Conservation (phyloP, 176 grass and related monocot species). For the Secale cereale region DNA sequence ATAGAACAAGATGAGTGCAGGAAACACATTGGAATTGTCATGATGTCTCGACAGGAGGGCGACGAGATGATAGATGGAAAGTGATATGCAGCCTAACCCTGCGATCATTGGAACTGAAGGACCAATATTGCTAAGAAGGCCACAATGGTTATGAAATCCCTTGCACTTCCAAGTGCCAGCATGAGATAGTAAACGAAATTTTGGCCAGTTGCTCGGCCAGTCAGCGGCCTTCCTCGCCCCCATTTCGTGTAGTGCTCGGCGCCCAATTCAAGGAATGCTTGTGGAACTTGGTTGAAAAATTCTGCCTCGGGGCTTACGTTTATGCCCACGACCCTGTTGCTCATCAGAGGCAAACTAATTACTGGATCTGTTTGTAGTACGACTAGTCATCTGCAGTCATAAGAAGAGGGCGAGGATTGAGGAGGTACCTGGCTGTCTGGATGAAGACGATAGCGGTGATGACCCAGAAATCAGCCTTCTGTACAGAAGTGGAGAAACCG, state of each 20-base stretch:
- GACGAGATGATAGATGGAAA: not conserved
- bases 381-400: not conserved
- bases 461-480: conserved; percentile 10
- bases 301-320: conserved; percentile 1
- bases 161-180: not conserved
- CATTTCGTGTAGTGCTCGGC: not conserved
- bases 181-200: not conserved
- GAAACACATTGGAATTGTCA: not conserved
- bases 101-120: not conserved
- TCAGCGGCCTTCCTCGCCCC: not conserved
- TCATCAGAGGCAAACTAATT: not conserved
- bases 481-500: not conserved
- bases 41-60: not conserved
- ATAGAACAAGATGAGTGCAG: conserved; percentile 13
- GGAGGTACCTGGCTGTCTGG: not conserved
- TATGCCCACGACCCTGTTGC: not conserved
- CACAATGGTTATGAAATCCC: not conserved
- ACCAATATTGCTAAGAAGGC: not conserved
- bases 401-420: not conserved
- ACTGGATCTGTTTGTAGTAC: not conserved
- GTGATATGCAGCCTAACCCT: not conserved
- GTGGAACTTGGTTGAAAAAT: not conserved
- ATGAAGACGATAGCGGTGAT: conserved; percentile 1
- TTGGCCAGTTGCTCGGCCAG: not conserved
- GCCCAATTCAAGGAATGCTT: not conserved